Evolutionary conservation across 2,329 filamentous ascomycete genomes (phyloP), one percentile per base, ranked within the genome.

Genomic region (Madurella mycetomatis): DNA sequence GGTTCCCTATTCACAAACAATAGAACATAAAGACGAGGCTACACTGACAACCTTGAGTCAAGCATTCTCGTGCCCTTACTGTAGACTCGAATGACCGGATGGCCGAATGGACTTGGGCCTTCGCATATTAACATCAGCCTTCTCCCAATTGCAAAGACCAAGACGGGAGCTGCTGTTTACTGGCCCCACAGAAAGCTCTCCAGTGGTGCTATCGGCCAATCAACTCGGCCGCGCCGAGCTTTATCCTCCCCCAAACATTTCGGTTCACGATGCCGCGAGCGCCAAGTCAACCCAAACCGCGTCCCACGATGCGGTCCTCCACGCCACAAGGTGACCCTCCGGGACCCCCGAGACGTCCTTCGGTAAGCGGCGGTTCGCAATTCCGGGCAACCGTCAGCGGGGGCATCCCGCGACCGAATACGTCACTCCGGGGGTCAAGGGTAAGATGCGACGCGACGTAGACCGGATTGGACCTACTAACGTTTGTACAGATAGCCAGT

Each of bases 271-370:
- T 55, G 53, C 53, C 53, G 47, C 48, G 42, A 47, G 55, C 58
- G 34, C 56, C 58, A 56, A 49, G 48, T 49, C 47, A 53, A 53
- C 47, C 34, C 41, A 48, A 45, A 49, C 44, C 56, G 56, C 55
- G 42, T 47, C 47, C 51, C 25, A 56, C 40, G 12, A 63, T 64
- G 62, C 52, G 57, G 43, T 61, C 63, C 9, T 60, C 58, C 46
- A 65, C 62, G 5, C 62, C 63, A 30, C 62, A 69, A 44, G 63
- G 62, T n/a, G 62, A 62, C 39, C 66, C 61, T 13, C 59, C 64
- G 12, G 62, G 62, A 41, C 60, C 61, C 25, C 60, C 59, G 41
- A 56, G 64, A 44, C 63, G 64, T 18, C 58, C 52, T 2, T 62
- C 64, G 5, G 46, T 54, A 11, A 64, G 55, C 32, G 58, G 61